Evolutionary conservation across 2,329 filamentous ascomycete species (phyloP).

Genomic region (Ophiostoma triangulosporum): DNA sequence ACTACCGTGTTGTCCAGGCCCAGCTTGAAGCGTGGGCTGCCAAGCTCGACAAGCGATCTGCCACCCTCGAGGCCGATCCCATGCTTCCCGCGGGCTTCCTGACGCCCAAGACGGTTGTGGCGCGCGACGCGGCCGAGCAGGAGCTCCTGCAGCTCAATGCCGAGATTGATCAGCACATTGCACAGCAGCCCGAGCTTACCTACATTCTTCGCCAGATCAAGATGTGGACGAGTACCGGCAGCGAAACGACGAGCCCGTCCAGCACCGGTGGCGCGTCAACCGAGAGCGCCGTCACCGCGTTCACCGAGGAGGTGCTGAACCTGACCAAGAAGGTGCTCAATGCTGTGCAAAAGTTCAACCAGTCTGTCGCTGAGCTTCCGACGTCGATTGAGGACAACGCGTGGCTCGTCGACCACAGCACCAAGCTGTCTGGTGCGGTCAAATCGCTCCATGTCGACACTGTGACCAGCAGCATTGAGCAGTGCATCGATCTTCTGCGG

Average conservation of each 20-base stretch:
- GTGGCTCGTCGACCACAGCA: conserved; percentile 48
- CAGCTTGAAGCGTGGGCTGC: conserved; percentile 34
- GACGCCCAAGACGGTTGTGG: conserved; percentile 23
- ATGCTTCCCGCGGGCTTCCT: conserved; percentile 38
- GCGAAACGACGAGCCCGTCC: not conserved
- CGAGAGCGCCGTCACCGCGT: conserved; percentile 21
- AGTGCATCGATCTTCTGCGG: conserved; percentile 26
- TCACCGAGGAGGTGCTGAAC: conserved; percentile 46
- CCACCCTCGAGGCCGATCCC: conserved; percentile 22
- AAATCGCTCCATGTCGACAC: conserved; percentile 45
- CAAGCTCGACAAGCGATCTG: conserved; percentile 16
- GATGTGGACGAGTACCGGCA: conserved; percentile 40
- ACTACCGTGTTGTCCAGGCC: conserved; percentile 31
- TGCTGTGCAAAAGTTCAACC: conserved; percentile 59
- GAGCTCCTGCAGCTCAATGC: conserved; percentile 25
- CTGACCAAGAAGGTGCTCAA: conserved; percentile 67
- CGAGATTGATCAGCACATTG: conserved; percentile 30
- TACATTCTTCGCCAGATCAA: conserved; percentile 54
- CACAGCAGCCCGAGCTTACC: conserved; percentile 40
- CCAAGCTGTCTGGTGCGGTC: conserved; percentile 38
- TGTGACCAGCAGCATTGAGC: conserved; percentile 31
- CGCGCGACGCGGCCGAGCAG: conserved; percentile 23
- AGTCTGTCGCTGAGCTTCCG: conserved; percentile 40
- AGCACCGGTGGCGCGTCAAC: not conserved
- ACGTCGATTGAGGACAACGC: conserved; percentile 44